Evolutionary conservation across 1,284 basidiomycete genomes (phyloP).

Genomic region (Phenoliferia sp.): DNA sequence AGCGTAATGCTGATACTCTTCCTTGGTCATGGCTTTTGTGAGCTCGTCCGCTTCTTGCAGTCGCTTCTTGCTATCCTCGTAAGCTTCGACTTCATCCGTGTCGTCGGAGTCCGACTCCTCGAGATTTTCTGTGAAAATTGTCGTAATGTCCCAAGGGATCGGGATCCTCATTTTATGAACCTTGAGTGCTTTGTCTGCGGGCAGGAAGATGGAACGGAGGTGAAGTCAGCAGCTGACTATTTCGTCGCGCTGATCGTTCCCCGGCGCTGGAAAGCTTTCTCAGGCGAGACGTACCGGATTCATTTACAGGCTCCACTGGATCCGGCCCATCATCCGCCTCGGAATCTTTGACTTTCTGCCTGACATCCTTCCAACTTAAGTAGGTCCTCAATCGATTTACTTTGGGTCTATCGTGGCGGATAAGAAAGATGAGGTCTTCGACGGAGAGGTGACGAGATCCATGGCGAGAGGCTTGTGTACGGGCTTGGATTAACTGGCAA

Average conservation of each 20-base stretch:
- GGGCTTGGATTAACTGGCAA: constrained; percentile 81
- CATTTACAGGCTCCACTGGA: no score
- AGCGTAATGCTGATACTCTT: constrained; percentile 96
- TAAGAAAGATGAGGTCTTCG: constrained; percentile 94
- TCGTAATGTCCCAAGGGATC: constrained; percentile 91
- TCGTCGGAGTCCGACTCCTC: constrained; percentile 63
- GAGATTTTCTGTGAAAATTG: constrained; percentile 82
- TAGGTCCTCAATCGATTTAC: constrained; percentile 90
- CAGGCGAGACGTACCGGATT: no score
- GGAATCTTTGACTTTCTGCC: constrained; percentile 86
- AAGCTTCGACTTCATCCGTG: constrained; percentile 88
- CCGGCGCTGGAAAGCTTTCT: no score
- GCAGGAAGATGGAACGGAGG: neutral
- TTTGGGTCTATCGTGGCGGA: constrained; percentile 89
- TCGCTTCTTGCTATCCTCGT: constrained; percentile 85
- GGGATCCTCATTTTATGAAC: constrained; percentile 78
- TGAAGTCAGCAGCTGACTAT: neutral
- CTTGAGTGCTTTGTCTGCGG: constrained; percentile 22
- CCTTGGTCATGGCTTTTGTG: constrained; percentile 90
- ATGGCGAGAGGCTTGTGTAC: constrained; percentile 72
- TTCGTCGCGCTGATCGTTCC: no score
- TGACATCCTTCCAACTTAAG: constrained; percentile 96
- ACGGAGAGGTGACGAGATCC: constrained; percentile 79
- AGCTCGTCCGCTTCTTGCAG: constrained; percentile 86
- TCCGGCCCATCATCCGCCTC: constrained; percentile 17